phyloP scores from a whole-genome alignment of 2,329 filamentous ascomycete genomes.

The Pseudogymnoascus sp. region DNA sequence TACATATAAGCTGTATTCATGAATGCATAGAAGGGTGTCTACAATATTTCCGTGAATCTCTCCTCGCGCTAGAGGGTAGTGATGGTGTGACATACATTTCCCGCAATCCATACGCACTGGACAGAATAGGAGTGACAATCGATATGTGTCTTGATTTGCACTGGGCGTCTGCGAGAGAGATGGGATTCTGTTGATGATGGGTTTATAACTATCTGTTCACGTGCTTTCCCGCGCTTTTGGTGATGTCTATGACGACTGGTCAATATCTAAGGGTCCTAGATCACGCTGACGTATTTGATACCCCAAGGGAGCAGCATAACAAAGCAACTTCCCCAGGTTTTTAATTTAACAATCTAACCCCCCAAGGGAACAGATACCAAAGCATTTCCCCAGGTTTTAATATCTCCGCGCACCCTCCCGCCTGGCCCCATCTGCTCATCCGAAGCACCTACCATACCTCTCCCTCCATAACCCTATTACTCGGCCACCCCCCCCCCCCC shows the following conservation, averaged over 20 bases:
- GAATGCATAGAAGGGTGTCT: conserved; percentile 9
- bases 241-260: neutral
- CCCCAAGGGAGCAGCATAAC: neutral
- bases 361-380: neutral
- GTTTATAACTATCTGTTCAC: neutral
- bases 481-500: neutral
- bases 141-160: neutral
- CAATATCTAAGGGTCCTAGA: neutral
- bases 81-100: conserved; percentile 2
- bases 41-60: neutral
- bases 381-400: neutral
- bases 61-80: neutral
- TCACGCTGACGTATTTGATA: neutral
- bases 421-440: neutral
- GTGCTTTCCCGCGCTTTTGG: neutral
- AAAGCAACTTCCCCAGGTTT: neutral
- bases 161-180: neutral
- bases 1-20: conserved; percentile 10
- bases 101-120: neutral
- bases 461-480: neutral
- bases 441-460: neutral
- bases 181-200: neutral
- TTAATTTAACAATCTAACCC: neutral
- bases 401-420: neutral
- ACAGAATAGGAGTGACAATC: neutral